Conservation (phyloP, 2,329 filamentous ascomycete species). For the Phialophora chinensis region DNA sequence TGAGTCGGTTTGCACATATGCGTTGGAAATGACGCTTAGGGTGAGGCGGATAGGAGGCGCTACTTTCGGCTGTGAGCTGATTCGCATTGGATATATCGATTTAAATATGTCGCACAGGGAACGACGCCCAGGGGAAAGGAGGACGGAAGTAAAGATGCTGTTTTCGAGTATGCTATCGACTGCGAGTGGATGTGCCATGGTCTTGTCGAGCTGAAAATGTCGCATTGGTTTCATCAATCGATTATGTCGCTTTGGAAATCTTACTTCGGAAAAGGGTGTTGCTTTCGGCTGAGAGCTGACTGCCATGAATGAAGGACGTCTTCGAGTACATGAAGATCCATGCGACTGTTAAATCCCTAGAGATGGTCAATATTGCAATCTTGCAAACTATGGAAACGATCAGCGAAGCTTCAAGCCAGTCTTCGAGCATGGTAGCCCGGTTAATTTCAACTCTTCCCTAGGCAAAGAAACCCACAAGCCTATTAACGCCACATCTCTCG, state of each 20-base stretch:
- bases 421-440: background rate
- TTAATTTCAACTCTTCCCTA: background rate
- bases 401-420: background rate
- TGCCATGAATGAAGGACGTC: background rate
- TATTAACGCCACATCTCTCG: background rate
- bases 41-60: background rate
- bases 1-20: background rate
- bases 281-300: background rate
- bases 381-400: constrained; percentile 1
- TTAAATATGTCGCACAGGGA: background rate
- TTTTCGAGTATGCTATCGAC: background rate
- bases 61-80: background rate
- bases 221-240: background rate
- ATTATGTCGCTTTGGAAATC: background rate
- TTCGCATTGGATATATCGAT: background rate
- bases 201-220: background rate
- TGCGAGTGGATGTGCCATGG: background rate
- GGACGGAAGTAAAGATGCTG: background rate
- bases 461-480: background rate
- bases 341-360: background rate
- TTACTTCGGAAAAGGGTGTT: background rate
- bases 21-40: background rate
- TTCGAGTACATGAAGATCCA: background rate
- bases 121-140: background rate
- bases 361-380: background rate